Conservation (phyloP, 2,329 filamentous ascomycete genomes). For the Pseudogymnoascus sp. region DNA sequence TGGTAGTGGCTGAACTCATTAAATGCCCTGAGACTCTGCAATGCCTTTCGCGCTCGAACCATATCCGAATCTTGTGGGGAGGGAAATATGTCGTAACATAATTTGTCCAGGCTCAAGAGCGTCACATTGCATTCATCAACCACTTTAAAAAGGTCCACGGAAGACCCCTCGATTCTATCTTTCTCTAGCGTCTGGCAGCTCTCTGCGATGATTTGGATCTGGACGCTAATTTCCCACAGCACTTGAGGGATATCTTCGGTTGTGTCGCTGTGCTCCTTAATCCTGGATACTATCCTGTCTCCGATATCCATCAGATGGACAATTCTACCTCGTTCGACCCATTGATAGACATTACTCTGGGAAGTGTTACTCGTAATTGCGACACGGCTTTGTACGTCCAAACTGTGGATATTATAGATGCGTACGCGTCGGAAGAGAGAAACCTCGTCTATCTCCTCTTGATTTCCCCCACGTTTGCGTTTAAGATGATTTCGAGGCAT, state of each 20-base stretch:
- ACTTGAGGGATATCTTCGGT: not conserved
- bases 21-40: not conserved
- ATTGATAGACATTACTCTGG: too few species aligned
- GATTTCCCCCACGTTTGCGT: not conserved
- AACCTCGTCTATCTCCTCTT: not conserved
- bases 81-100: not conserved
- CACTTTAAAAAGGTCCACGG: not conserved
- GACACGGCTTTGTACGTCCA: not conserved
- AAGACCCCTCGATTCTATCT: not conserved
- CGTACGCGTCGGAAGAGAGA: not conserved
- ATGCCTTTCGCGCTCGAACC: not conserved
- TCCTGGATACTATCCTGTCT: not conserved
- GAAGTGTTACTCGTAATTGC: not conserved
- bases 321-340: not conserved
- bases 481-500: not conserved
- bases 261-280: not conserved
- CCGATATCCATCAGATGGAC: not conserved
- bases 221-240: not conserved
- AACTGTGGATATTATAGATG: not conserved
- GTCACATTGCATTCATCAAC: not conserved
- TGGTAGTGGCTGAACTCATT: not conserved
- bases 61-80: not conserved
- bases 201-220: not conserved
- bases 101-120: not conserved
- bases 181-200: not conserved